phyloP scores from a whole-genome alignment of 2,329 filamentous ascomycete species.

The Arthrobotrys entomopaga region DNA sequence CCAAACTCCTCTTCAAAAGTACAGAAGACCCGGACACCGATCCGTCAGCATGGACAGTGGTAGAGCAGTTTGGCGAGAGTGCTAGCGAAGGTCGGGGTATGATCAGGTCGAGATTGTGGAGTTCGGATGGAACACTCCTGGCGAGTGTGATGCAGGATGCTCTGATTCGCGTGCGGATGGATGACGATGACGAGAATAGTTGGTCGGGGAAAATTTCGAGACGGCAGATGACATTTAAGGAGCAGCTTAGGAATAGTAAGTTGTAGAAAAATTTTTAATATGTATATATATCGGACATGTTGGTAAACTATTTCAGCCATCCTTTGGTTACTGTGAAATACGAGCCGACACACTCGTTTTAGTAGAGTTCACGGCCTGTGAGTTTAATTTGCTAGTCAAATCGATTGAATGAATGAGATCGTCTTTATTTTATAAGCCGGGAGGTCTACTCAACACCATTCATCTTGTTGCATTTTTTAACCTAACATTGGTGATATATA shows the following conservation, averaged over 20 bases:
- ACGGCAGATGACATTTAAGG: slow-evolving; percentile 38
- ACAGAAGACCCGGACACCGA: background rate
- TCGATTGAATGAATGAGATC: too few species aligned
- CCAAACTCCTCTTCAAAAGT: slow-evolving; percentile 39
- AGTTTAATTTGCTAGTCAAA: too few species aligned
- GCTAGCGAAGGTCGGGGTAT: slow-evolving; percentile 50
- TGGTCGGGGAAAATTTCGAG: slow-evolving; percentile 14
- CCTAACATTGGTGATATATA: too few species aligned
- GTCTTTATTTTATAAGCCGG: too few species aligned
- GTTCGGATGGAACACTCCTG: slow-evolving; percentile 38
- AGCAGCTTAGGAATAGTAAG: slow-evolving; percentile 38
- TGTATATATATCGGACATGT: background rate
- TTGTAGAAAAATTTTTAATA: background rate
- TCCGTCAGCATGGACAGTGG: slow-evolving; percentile 27
- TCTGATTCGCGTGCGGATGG: slow-evolving; percentile 41
- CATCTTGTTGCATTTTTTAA: too few species aligned
- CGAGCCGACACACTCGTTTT: too few species aligned
- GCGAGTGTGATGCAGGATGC: slow-evolving; percentile 48
- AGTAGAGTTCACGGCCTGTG: too few species aligned
- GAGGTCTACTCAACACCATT: too few species aligned
- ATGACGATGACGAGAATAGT: slow-evolving; percentile 8
- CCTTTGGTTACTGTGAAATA: too few species aligned
- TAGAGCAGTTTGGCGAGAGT: slow-evolving; percentile 48
- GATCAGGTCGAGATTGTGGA: slow-evolving; percentile 50
- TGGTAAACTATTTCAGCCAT: background rate